Base-by-base conservation (phyloP, 2,329 filamentous ascomycete genomes). In the Fusarium miscanthi region DNA sequence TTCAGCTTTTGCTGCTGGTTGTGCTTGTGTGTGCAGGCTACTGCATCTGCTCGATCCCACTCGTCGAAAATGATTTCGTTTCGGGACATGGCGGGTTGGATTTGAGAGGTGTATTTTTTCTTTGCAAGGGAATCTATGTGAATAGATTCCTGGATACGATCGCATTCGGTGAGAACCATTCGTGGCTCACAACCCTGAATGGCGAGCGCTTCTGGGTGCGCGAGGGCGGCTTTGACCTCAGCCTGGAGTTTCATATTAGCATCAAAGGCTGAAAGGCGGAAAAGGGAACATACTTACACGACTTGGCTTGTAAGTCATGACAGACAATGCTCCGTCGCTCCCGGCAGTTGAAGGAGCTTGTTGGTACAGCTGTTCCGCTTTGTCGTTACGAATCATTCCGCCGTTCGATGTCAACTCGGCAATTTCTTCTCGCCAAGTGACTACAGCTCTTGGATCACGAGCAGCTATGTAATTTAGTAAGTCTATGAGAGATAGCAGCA, bases 11-110 rank as follows among this genome's bases (percentile, higher is more conserved):
- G 48, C 31, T 51, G 48, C 30, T 51, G n/a, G 31, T 51, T 35
- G 48, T 25, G 30, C 4, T 30, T 43, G 33, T 41, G 35, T 5
- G 30, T 31, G 25, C 21, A 41, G 40, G 41, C 25, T 19, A 65
- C 48, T 7, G 41, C 40, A 10, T 48, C 53, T 4, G 63, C 63
- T 6, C 63, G 62, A 21, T 66, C 62, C 17, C 33, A 43, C 17
- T 66, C 63, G 19, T 45, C 40, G 7, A 30, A 23, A 4, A 66
- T 60, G 2, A 60, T 25, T 17, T 66, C 43, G 19, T 66, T 61
- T 5, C 62, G 52, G n/a, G 45, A 60, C 6, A 66, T 42, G 1
- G 33, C 25, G 5, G 63, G 35, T 11, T n/a, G 45, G 3, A 66
- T 27, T 19, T 45, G 16, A 12, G 45, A 23, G 1, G 8, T n/a